Evolutionary conservation across 1,284 basidiomycete species (phyloP).

Genomic region (Trametes polyzona): DNA sequence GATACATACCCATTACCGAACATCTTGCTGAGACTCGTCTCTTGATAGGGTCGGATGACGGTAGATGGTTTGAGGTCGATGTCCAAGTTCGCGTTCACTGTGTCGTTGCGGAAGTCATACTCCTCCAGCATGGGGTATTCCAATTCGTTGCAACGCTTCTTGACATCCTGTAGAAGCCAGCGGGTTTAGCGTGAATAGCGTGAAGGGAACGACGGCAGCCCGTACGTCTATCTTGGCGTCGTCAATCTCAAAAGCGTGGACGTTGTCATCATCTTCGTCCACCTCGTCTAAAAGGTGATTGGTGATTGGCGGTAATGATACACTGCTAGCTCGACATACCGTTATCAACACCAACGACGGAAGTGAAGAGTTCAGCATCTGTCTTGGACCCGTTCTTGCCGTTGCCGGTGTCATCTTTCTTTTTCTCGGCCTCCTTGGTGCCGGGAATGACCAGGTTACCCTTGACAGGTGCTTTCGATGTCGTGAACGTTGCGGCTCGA

Average conservation of each 20-base stretch:
- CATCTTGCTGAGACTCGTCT: constrained; percentile 97
- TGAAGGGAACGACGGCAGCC: constrained; percentile 22
- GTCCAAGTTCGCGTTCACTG: constrained; percentile 91
- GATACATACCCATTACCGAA: constrained; percentile 88
- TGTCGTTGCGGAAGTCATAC: constrained; percentile 97
- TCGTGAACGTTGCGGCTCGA: constrained; percentile 80
- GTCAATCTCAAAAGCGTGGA: constrained; percentile 94
- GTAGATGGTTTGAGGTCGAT: constrained; percentile 97
- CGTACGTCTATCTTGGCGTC: constrained; percentile 87
- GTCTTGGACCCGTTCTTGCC: constrained; percentile 41
- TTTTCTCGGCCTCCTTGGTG: constrained; percentile 72
- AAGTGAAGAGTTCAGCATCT: constrained; percentile 85
- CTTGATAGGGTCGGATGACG: constrained; percentile 95
- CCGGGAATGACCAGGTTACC: constrained; percentile 87
- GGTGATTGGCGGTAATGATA: neutral
- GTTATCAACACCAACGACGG: constrained; percentile 89
- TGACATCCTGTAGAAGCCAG: constrained; percentile 74
- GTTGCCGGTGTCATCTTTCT: constrained; percentile 55
- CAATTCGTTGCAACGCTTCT: constrained; percentile 91
- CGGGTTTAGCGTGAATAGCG: neutral
- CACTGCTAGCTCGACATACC: constrained; percentile 50
- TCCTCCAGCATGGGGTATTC: constrained; percentile 97
- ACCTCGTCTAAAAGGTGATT: constrained; percentile 73
- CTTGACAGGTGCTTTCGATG: constrained; percentile 79
- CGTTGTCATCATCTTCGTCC: constrained; percentile 94